These are phyloP conservation scores for Cystobasidiaceae sp. DNA, from an alignment of 1,284 basidiomycete genomes.

Conservation along the genomic window DNA sequence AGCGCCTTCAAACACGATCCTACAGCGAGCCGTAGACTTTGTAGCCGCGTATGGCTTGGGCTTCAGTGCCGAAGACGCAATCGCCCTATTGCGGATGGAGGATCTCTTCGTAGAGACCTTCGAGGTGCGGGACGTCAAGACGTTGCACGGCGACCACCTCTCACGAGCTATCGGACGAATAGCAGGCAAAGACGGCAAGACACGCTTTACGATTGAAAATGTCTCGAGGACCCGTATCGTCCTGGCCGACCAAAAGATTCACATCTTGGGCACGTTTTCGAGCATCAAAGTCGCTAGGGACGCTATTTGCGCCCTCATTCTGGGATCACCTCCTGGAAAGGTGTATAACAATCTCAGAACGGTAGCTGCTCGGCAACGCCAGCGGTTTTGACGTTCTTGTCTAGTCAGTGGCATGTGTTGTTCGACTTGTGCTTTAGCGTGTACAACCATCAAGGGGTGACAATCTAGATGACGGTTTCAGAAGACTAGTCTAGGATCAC, in stretches of 20 bases:
- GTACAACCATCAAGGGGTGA: too few species aligned
- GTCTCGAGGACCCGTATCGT: constrained; percentile 91
- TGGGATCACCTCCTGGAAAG: constrained; percentile 93
- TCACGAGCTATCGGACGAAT: constrained; percentile 95
- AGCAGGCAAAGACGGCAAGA: constrained; percentile 95
- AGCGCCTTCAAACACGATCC: constrained; percentile 44
- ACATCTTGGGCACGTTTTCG: constrained; percentile 88
- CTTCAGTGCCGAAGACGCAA: constrained; percentile 80
- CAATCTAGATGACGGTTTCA: too few species aligned
- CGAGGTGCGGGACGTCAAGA: constrained; percentile 88
- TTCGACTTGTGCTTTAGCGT: too few species aligned
- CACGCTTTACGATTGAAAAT: constrained; percentile 98
- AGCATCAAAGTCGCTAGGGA: constrained; percentile 97
- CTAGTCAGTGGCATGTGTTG: too few species aligned
- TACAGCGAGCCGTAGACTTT: constrained; percentile 98
- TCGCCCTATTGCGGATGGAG: constrained; percentile 88
- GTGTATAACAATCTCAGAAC: constrained; percentile 75
- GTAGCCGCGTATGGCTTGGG: constrained; percentile 91
- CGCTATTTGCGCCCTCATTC: constrained; percentile 88
- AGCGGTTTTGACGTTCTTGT: too few species aligned
- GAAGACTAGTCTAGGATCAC: too few species aligned
- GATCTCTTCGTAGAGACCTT: constrained; percentile 97
- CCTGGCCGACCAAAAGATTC: constrained; percentile 91
- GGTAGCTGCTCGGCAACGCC: constrained; percentile 86
- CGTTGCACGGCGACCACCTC: constrained; percentile 91